These are phyloP conservation scores for Chrysosporium queenslandicum DNA, from an alignment of 2,329 filamentous ascomycete species.

Conservation along the genomic window DNA sequence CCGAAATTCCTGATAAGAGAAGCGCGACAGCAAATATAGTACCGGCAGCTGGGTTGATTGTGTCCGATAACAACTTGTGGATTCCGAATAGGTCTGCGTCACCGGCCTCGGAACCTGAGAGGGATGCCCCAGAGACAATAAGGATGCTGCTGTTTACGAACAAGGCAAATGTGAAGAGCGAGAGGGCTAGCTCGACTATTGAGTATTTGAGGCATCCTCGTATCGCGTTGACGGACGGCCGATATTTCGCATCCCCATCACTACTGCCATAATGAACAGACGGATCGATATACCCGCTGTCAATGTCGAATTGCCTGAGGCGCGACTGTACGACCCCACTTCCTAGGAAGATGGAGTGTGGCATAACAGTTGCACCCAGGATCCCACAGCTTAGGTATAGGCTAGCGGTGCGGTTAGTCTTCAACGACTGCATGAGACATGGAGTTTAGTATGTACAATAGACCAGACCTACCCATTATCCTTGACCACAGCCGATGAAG, in stretches of 20 bases:
- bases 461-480: slow-evolving; percentile 39
- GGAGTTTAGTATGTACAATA: not conserved
- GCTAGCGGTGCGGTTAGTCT: slow-evolving; percentile 20
- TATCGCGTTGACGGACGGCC: slow-evolving; percentile 63
- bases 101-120: slow-evolving; percentile 51
- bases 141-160: slow-evolving; percentile 78
- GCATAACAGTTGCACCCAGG: slow-evolving; percentile 48
- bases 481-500: slow-evolving; percentile 43
- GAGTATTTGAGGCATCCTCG: slow-evolving; percentile 63
- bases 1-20: slow-evolving; percentile 67
- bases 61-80: slow-evolving; percentile 57
- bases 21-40: slow-evolving; percentile 76
- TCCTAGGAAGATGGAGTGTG: slow-evolving; percentile 50
- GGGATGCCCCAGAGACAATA: slow-evolving; percentile 67
- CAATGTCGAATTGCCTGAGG: slow-evolving; percentile 40
- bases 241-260: slow-evolving; percentile 51
- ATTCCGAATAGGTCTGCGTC: slow-evolving; percentile 76
- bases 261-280: not conserved
- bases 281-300: slow-evolving; percentile 28
- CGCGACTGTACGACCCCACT: slow-evolving; percentile 48
- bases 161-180: slow-evolving; percentile 70
- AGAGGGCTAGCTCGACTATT: slow-evolving; percentile 58
- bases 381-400: slow-evolving; percentile 47
- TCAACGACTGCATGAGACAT: slow-evolving; percentile 9
- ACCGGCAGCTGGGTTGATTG: slow-evolving; percentile 64